A percentile compares a stretch with the other conserved stretches of the same genome.
Conservation (phyloP, 371 early-diverging fungal genomes). For the Mucor sp. region DNA sequence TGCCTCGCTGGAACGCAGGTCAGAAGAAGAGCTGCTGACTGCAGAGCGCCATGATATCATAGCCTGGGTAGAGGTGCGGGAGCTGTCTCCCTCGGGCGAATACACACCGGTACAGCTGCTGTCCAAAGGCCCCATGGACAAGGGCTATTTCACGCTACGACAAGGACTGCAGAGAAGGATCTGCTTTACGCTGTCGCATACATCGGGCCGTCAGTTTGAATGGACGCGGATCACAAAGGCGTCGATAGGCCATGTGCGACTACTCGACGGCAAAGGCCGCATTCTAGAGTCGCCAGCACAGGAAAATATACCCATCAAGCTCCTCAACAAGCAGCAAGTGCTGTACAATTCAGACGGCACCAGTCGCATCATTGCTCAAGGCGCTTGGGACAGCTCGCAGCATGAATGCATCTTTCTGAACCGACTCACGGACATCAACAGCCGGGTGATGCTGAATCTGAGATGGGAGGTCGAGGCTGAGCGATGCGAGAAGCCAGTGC, state of each 20-base stretch:
- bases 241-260: slow-evolving; percentile 65
- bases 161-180: slow-evolving; percentile 89
- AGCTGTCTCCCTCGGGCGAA: slow-evolving; percentile 70
- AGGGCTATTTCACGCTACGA: slow-evolving; percentile 73
- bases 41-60: slow-evolving; percentile 74
- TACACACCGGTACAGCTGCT: slow-evolving; percentile 74
- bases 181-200: slow-evolving; percentile 69
- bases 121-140: slow-evolving; percentile 51
- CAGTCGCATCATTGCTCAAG: slow-evolving; percentile 57
- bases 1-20: slow-evolving; percentile 48
- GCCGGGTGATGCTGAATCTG: slow-evolving; percentile 60
- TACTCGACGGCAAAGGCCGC: slow-evolving; percentile 68
- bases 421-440: slow-evolving; percentile 61
- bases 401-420: slow-evolving; percentile 79
- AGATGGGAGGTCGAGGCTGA: slow-evolving; percentile 64
- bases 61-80: slow-evolving; percentile 70
- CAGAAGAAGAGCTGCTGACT: slow-evolving; percentile 67
- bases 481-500: slow-evolving; percentile 57
- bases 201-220: slow-evolving; percentile 72
- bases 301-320: slow-evolving; percentile 55
- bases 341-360: slow-evolving; percentile 64
- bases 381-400: slow-evolving; percentile 86
- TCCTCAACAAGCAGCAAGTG: slow-evolving; percentile 51
- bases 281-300: slow-evolving; percentile 55
- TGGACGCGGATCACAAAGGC: slow-evolving; percentile 62